Evolutionary conservation across 2,329 filamentous ascomycete genomes (phyloP).

Genomic region (Rasamsonia emersonii): DNA sequence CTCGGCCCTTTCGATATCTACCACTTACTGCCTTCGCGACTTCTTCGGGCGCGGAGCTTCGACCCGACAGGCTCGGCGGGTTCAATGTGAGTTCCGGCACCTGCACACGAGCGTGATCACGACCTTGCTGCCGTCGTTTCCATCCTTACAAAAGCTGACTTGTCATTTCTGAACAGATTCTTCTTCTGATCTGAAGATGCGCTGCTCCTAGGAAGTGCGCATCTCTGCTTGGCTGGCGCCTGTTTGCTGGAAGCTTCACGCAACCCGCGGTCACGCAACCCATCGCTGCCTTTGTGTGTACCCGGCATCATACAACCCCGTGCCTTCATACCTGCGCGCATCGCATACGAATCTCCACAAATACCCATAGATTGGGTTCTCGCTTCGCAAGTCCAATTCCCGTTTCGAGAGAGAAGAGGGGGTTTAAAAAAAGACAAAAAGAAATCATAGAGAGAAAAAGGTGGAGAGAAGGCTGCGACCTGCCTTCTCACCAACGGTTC

Average conservation of each 20-base stretch:
- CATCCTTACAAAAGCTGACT: background rate
- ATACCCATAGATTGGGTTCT: too few species aligned
- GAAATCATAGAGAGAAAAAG: background rate
- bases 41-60: too few species aligned
- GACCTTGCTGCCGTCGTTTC: too few species aligned
- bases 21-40: too few species aligned
- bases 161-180: background rate
- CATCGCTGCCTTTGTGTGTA: constrained; percentile 4
- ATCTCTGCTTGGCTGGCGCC: constrained; percentile 7
- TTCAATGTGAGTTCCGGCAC: too few species aligned
- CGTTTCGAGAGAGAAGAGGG: background rate
- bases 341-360: background rate
- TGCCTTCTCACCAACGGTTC: constrained; percentile 2
- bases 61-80: too few species aligned
- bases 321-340: constrained; percentile 1
- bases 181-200: constrained; percentile 7
- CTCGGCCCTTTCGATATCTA: too few species aligned
- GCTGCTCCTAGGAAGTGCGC: constrained; percentile 9
- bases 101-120: too few species aligned
- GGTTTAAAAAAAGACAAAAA: background rate
- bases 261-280: constrained; percentile 6
- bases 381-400: too few species aligned
- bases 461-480: background rate
- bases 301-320: constrained; percentile 1
- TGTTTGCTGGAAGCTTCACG: constrained; percentile 7